Percentiles rank a stretch among this genome's conserved stretches.
These are phyloP conservation scores for Aureobasidium lini DNA, from an alignment of 2,329 filamentous ascomycete species.

Conservation along the genomic window DNA sequence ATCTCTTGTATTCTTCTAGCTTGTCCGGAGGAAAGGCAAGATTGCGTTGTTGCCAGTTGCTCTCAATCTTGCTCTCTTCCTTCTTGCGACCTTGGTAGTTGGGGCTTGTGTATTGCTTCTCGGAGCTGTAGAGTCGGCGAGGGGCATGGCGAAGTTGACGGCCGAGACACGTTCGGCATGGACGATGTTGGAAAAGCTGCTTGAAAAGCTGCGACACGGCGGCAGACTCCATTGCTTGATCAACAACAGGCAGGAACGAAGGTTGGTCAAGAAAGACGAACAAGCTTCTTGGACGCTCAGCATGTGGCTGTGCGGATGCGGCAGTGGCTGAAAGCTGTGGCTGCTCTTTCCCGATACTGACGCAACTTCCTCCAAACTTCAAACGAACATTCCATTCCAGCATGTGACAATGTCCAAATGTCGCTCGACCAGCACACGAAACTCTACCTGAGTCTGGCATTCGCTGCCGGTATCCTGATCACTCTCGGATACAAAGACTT, in stretches of 20 bases:
- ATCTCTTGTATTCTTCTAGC: conserved; percentile 69
- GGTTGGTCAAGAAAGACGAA: background rate
- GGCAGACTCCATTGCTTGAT: conserved; percentile 66
- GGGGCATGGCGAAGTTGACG: conserved; percentile 12
- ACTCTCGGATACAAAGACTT: conserved; percentile 74
- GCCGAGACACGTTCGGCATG: conserved; percentile 47
- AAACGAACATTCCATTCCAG: background rate
- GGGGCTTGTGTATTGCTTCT: conserved; percentile 9
- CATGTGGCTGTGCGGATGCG: background rate
- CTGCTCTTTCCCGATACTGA: background rate
- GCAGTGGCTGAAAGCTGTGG: background rate
- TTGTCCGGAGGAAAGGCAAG: conserved; percentile 69
- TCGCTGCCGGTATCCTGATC: conserved; percentile 67
- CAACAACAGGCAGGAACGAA: background rate
- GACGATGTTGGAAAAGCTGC: conserved; percentile 71
- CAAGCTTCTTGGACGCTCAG: background rate
- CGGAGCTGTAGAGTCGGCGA: conserved; percentile 11
- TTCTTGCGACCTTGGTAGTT: conserved; percentile 17
- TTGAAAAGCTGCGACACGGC: conserved; percentile 71
- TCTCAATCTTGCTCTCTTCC: conserved; percentile 48
- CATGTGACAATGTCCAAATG: conserved; percentile 13
- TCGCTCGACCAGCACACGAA: conserved; percentile 7
- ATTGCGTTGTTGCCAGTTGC: conserved; percentile 78
- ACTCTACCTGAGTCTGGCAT: conserved; percentile 31
- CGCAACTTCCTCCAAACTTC: background rate